phyloP scores from a whole-genome alignment of 257 asterid genomes.

The Paulownia fortunei region DNA sequence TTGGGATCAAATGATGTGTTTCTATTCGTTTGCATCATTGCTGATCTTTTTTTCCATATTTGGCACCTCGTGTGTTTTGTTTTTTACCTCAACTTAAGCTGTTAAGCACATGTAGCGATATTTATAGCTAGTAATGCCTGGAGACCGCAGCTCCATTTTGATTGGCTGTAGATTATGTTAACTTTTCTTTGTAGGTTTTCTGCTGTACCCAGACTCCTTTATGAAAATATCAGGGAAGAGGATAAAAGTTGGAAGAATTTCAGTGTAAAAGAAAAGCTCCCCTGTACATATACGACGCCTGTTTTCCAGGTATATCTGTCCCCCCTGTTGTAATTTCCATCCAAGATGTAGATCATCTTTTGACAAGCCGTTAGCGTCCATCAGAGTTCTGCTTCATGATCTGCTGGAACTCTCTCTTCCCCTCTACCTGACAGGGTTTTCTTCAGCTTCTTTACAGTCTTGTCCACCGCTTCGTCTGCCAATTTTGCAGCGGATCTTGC shows the following conservation, averaged over 20 bases:
- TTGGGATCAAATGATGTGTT: background rate
- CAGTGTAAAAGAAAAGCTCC: too few relatives aligned
- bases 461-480: conserved; percentile 15
- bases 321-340: too few relatives aligned
- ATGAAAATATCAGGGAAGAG: too few relatives aligned
- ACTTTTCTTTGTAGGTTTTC: too few relatives aligned
- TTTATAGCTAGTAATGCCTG: background rate
- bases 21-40: background rate
- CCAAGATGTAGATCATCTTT: too few relatives aligned
- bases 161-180: background rate
- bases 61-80: background rate
- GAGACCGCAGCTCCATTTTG: background rate
- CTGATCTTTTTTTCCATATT: background rate
- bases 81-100: too few relatives aligned
- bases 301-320: background rate
- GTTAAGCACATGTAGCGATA: too few relatives aligned
- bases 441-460: conserved; percentile 27
- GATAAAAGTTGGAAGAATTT: too few relatives aligned
- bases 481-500: conserved; percentile 38
- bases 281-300: background rate
- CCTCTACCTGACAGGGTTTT: background rate
- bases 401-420: background rate
- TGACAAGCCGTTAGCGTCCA: too few relatives aligned
- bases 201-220: too few relatives aligned
- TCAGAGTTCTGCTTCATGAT: background rate